Conservation (phyloP, 1,284 basidiomycete genomes). For the Moesziomyces sp. region DNA sequence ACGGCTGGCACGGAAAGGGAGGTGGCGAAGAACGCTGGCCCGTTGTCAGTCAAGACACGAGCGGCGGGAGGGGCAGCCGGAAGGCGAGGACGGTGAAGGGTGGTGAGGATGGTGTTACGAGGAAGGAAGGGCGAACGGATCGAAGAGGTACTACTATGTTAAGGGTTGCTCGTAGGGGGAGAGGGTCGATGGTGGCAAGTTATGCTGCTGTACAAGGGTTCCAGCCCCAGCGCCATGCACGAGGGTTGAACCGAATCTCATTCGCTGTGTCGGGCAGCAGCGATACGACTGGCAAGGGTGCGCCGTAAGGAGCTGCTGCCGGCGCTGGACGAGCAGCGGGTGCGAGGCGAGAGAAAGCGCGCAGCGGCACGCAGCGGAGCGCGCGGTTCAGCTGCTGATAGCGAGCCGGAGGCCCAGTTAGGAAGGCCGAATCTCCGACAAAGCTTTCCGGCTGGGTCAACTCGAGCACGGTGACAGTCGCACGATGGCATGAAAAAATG, state of each 20-base stretch:
- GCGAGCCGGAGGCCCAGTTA: neutral
- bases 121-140: neutral
- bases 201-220: neutral
- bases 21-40: neutral
- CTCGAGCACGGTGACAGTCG: too few species aligned
- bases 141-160: slow-evolving; percentile 1
- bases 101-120: slow-evolving; percentile 5
- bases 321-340: neutral
- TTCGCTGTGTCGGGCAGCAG: neutral
- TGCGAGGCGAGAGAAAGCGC: too few species aligned
- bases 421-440: neutral
- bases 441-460: neutral
- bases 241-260: neutral
- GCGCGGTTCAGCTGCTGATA: neutral
- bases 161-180: slow-evolving; percentile 1
- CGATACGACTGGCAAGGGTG: neutral
- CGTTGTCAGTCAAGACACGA: slow-evolving; percentile 42
- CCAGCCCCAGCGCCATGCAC: neutral
- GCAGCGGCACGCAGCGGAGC: too few species aligned
- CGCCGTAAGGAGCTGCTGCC: neutral
- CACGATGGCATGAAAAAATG: too few species aligned
- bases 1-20: neutral
- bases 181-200: neutral
- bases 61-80: neutral
- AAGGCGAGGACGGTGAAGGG: neutral